Evolutionary conservation across 805 yeast species (phyloP), one percentile per base, ranked within the genome.

Genomic region (Lipomyces kockii): DNA sequence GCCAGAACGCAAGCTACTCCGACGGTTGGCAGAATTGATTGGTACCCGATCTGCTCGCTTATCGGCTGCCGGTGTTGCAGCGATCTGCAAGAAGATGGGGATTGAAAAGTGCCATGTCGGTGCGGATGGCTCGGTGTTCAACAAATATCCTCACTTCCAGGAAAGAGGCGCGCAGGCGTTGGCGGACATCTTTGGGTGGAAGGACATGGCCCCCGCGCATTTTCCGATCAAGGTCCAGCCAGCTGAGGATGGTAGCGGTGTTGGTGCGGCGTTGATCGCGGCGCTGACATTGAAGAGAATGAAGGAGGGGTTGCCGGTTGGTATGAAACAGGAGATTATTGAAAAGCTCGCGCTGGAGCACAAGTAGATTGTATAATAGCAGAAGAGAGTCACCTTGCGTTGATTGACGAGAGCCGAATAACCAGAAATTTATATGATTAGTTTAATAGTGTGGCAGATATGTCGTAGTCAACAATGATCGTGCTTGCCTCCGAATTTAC

Each of bases 211-310:
- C 62, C 75, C 80, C 59, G 77, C 82, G 71, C 86, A 87, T 67
- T 92, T 92, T 79, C 98, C 98, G 72, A 88, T 95, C 76, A 81
- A 84, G 71, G 87, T 93, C 73, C 91, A 89, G 53, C 90, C 96
- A 66, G 98, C 99, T 72, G 97, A 94, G 82, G 99, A 95, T 82
- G 99, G 99, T 75, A 89, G 95, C 51, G 98, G 98, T 83, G 97
- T 91, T 60, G 99, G 99, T 78, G 99, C 99, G 65, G 99, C 98
- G 62, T 86, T 94, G 75, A 94, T 95, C 81, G 98, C 99, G 64
- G 98, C 98, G 56, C 85, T 94, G 80, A 89, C 98, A 66, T 86
- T 89, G 79, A 84, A 86, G 79, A 89, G 99, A 12, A 22, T 67
- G 39, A n/a, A 60, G 32, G 60, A 57, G 22, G 72, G 72, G 17